Conservation (phyloP, 495 filamentous ascomycete genomes). For the Choiromyces venosus region DNA sequence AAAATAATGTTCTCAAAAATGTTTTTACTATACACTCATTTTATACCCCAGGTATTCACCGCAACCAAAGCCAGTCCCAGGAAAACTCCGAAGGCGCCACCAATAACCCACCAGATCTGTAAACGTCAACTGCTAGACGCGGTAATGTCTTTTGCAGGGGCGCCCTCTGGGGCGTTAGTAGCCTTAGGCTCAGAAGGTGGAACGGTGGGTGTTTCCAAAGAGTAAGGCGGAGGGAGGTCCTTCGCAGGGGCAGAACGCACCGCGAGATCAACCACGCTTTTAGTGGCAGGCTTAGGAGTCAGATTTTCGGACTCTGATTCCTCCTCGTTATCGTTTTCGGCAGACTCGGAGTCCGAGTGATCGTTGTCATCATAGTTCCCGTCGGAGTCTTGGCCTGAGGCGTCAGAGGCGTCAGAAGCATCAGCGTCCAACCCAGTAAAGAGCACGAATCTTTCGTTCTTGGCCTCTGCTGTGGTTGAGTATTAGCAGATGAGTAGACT, state of each 20-base stretch:
- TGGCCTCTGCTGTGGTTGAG: conserved; percentile 59
- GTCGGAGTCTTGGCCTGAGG: conserved; percentile 23
- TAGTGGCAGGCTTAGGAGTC: background rate
- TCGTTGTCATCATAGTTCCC: conserved; percentile 30
- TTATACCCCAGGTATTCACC: background rate
- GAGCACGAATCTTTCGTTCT: conserved; percentile 78
- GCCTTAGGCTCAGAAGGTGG: background rate
- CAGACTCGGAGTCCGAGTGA: conserved; percentile 21
- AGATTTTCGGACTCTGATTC: conserved; percentile 10
- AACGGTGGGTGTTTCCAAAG: background rate
- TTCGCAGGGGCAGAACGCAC: background rate
- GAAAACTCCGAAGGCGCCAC: background rate
- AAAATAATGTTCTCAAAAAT: background rate
- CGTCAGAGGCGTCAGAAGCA: conserved; percentile 46
- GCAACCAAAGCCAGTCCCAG: background rate
- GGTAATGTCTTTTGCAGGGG: background rate
- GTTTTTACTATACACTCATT: background rate
- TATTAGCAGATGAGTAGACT: background rate
- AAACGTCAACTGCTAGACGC: background rate
- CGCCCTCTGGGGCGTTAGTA: background rate
- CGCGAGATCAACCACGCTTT: background rate
- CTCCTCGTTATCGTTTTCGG: conserved; percentile 12
- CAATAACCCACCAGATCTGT: background rate
- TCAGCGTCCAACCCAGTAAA: conserved; percentile 64
- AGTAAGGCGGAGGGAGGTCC: background rate